Conservation (phyloP, 108 stramenopile genomes). For the Heterococcus sp. region DNA sequence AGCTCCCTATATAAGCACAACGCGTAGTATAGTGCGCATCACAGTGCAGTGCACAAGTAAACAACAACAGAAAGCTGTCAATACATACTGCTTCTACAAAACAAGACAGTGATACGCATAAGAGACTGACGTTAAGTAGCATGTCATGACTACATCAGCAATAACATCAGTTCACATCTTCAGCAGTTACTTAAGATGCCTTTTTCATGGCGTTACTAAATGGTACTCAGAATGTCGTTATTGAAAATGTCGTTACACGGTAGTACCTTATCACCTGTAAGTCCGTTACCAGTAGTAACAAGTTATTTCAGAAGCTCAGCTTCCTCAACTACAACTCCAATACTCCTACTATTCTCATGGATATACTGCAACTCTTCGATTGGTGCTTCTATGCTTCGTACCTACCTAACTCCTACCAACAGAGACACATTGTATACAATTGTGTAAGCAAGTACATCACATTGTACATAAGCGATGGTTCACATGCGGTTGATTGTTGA, state of each 20-base stretch:
- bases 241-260: no score
- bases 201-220: no score
- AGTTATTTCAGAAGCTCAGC: constrained; percentile 23
- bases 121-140: neutral
- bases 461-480: no score
- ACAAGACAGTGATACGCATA: no score
- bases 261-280: neutral
- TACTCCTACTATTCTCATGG: constrained; percentile 23
- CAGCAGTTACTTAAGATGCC: no score
- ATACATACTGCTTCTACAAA: neutral
- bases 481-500: no score
- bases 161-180: no score
- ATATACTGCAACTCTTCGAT: constrained; percentile 32
- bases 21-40: neutral
- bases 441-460: no score
- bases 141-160: neutral
- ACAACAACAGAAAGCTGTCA: neutral
- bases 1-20: neutral
- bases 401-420: no score
- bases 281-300: neutral
- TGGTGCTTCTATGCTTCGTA: constrained; percentile 7
- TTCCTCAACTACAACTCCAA: constrained; percentile 41
- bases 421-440: no score
- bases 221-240: no score
- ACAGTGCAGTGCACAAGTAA: neutral